A percentile compares a stretch with the other conserved stretches of the same genome.
Evolutionary conservation across 441 rosid species (phyloP).

Genomic region (Syzygium syzygioides): DNA sequence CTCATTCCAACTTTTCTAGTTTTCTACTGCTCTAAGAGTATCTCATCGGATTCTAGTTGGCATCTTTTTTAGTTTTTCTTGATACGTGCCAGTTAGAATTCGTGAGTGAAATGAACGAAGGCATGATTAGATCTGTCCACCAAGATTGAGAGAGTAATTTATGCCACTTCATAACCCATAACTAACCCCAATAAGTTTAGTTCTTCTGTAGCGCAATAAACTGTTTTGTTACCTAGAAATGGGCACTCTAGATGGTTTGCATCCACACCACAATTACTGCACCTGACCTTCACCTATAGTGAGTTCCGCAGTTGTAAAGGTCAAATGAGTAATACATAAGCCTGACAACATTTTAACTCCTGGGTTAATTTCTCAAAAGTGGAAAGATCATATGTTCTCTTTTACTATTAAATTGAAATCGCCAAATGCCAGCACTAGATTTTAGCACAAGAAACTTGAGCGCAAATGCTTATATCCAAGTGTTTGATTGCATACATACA

Average conservation of each 20-base stretch:
- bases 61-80: background rate
- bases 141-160: no score
- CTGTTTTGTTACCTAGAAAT: background rate
- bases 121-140: no score
- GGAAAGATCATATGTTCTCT: no score
- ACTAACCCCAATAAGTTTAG: no score
- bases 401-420: background rate
- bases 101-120: no score
- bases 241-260: background rate
- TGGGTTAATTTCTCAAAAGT: no score
- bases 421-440: background rate
- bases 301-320: background rate
- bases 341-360: background rate
- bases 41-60: background rate
- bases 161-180: no score
- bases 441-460: background rate
- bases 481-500: slow-evolving; percentile 2
- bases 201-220: background rate
- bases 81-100: fast-evolving
- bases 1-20: background rate
- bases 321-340: background rate
- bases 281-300: background rate
- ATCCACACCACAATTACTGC: background rate
- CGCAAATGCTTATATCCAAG: background rate
- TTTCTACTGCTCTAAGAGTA: background rate